A percentile compares a stretch with the other conserved stretches of the same genome.
These are phyloP conservation scores for Pseudofabraea citricarpa DNA, from an alignment of 2,329 filamentous ascomycete genomes.

Conservation along the genomic window DNA sequence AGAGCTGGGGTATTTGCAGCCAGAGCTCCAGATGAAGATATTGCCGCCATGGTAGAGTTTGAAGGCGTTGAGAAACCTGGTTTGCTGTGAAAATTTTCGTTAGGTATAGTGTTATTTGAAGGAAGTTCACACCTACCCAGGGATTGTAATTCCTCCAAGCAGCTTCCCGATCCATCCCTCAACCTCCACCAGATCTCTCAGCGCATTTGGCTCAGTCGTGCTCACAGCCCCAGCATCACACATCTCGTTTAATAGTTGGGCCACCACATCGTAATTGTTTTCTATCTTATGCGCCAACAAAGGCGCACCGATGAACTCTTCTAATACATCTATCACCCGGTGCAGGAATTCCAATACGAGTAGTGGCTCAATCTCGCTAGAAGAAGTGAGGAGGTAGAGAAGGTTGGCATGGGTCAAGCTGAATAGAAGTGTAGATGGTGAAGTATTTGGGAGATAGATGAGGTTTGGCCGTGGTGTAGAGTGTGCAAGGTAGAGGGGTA, in stretches of 20 bases:
- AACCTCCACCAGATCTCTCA: constrained; percentile 87
- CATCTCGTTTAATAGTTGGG: constrained; percentile 91
- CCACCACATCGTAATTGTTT: constrained; percentile 85
- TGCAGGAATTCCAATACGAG: constrained; percentile 92
- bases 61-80: constrained; percentile 22
- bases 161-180: constrained; percentile 87
- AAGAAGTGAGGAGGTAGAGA: constrained; percentile 79
- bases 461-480: constrained; percentile 76
- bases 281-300: constrained; percentile 84
- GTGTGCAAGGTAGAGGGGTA: constrained; percentile 84
- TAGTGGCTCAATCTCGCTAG: constrained; percentile 81
- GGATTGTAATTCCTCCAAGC: constrained; percentile 79
- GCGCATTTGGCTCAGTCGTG: constrained; percentile 88
- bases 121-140: constrained; percentile 49
- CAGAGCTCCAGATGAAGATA: constrained; percentile 24
- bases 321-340: constrained; percentile 84
- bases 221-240: constrained; percentile 87
- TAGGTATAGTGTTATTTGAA: not conserved
- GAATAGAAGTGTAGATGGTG: constrained; percentile 83
- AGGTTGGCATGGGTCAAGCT: constrained; percentile 83
- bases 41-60: constrained; percentile 24
- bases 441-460: constrained; percentile 76
- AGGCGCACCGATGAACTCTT: constrained; percentile 89
- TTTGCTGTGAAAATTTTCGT: constrained; percentile 17
- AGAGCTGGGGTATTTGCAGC: constrained; percentile 51